phyloP scores from a whole-genome alignment of 1,139 yeast genomes.

The Scheffersomyces cryptocercus region DNA sequence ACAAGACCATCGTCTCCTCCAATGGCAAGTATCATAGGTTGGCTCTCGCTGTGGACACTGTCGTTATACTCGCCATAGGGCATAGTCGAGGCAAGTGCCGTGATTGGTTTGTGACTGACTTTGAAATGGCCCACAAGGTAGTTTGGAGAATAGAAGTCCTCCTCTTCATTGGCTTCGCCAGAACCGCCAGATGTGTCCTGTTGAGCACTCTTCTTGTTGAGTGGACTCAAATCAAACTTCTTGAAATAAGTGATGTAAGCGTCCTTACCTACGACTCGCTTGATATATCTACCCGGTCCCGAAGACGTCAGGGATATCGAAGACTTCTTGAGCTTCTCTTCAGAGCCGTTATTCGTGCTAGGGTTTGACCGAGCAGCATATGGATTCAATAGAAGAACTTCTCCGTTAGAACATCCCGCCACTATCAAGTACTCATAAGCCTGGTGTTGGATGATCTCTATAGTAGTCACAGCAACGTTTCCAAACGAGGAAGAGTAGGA shows the following conservation, averaged over 20 bases:
- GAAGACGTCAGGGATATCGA: neutral
- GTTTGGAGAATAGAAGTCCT: conserved; percentile 8
- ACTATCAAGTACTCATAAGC: conserved; percentile 32
- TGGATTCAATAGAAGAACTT: conserved; percentile 39
- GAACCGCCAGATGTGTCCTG: neutral
- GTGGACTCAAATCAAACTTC: conserved; percentile 39
- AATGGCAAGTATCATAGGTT: conserved; percentile 54
- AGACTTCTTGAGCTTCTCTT: conserved; percentile 6
- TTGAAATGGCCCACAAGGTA: conserved; percentile 57
- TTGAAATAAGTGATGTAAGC: conserved; percentile 39
- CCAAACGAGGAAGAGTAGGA: conserved; percentile 9
- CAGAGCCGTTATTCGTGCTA: conserved; percentile 9
- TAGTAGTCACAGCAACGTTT: conserved; percentile 30
- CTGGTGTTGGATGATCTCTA: conserved; percentile 34
- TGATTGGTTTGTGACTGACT: conserved; percentile 57
- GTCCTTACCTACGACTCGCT: conserved; percentile 34
- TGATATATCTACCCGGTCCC: conserved; percentile 19
- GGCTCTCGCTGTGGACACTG: conserved; percentile 8
- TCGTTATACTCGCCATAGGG: conserved; percentile 12
- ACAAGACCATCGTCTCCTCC: conserved; percentile 70
- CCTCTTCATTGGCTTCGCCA: neutral
- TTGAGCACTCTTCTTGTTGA: conserved; percentile 6
- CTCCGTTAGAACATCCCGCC: conserved; percentile 46
- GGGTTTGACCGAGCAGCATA: conserved; percentile 9
- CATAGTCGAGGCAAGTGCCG: conserved; percentile 36